A percentile compares a stretch with the other conserved stretches of the same genome.
These are phyloP conservation scores for Brachypodium distachyon DNA, from an alignment of 202 grass and related monocot genomes.

Conservation along the genomic window DNA sequence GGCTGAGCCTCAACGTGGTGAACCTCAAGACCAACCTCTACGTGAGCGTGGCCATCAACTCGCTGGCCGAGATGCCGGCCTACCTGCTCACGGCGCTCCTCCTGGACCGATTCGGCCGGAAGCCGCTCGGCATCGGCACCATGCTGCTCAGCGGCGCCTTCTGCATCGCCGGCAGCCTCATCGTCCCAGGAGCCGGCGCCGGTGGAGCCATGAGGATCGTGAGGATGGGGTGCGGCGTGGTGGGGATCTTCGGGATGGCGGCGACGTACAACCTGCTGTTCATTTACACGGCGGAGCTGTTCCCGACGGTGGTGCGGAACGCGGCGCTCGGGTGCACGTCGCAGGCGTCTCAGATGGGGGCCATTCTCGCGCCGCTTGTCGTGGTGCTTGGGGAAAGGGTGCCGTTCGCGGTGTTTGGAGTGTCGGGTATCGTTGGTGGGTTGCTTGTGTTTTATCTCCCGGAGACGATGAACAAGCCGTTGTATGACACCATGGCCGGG, in stretches of 20 bases:
- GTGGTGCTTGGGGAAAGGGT: conserved; percentile 56
- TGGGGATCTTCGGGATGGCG: conserved; percentile 85
- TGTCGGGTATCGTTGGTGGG: conserved; percentile 45
- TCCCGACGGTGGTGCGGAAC: conserved; percentile 87
- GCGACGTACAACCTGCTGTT: conserved; percentile 87
- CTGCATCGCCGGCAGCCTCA: conserved; percentile 51
- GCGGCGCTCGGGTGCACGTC: conserved; percentile 71
- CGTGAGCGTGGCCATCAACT: conserved; percentile 55
- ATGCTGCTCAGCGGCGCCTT: conserved; percentile 65
- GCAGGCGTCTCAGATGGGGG: conserved; percentile 73
- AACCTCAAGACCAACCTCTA: conserved; percentile 93
- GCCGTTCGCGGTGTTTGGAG: conserved; percentile 76
- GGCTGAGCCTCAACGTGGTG: conserved; percentile 89
- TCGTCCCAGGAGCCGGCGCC: conserved; percentile 4
- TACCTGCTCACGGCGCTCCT: conserved; percentile 63
- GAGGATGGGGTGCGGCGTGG: conserved; percentile 65
- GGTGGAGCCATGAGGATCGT: conserved; percentile 36
- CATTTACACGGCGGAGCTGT: conserved; percentile 82
- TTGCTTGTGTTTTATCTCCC: conserved; percentile 53
- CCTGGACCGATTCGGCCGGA: conserved; percentile 51
- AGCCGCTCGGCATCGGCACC: conserved; percentile 50
- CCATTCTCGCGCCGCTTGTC: conserved; percentile 70
- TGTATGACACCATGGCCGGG: conserved; percentile 89
- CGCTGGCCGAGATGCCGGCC: conserved; percentile 71
- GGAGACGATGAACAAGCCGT: conserved; percentile 74